These are phyloP conservation scores for Allomyces javanicus DNA, from an alignment of 192 early-diverging fungal genomes.

Conservation along the genomic window DNA sequence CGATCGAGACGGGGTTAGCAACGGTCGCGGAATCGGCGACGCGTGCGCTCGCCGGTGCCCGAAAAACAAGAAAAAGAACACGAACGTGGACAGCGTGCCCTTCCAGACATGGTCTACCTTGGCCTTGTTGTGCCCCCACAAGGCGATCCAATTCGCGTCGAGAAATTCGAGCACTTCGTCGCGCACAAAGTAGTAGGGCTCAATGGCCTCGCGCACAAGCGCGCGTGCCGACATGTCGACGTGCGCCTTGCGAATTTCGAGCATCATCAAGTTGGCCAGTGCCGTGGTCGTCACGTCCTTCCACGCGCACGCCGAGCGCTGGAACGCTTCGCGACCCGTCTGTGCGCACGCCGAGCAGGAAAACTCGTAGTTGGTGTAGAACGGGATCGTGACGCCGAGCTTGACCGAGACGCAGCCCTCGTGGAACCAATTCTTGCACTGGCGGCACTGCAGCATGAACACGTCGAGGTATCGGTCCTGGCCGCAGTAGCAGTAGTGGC, in stretches of 20 bases:
- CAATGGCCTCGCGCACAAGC: slow-evolving; percentile 13
- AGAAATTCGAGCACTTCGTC: slow-evolving; percentile 45
- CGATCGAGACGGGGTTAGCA: too few species aligned
- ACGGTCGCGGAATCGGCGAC: too few species aligned
- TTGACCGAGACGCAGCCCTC: slow-evolving; percentile 22
- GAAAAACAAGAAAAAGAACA: not conserved
- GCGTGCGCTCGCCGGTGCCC: too few species aligned
- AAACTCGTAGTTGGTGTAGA: slow-evolving; percentile 44
- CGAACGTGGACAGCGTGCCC: not conserved
- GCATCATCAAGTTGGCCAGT: slow-evolving; percentile 37
- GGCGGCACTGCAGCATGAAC: too few species aligned
- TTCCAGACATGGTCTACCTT: too few species aligned
- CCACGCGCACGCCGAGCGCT: slow-evolving; percentile 41
- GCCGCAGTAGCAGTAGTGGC: slow-evolving; percentile 65
- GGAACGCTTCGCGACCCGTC: slow-evolving; percentile 16
- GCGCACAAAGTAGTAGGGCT: slow-evolving; percentile 40
- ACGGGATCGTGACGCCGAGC: slow-evolving; percentile 24
- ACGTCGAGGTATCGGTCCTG: slow-evolving; percentile 11
- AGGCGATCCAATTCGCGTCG: slow-evolving; percentile 36
- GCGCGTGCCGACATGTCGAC: slow-evolving; percentile 14
- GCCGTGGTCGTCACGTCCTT: slow-evolving; percentile 41
- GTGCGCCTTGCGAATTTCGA: slow-evolving; percentile 13
- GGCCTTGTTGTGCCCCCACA: slow-evolving; percentile 14
- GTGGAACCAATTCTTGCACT: slow-evolving; percentile 48
- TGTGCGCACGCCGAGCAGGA: slow-evolving; percentile 20